Base-by-base conservation (phyloP, 2,329 filamentous ascomycete species). In the Alternaria consortialis region DNA sequence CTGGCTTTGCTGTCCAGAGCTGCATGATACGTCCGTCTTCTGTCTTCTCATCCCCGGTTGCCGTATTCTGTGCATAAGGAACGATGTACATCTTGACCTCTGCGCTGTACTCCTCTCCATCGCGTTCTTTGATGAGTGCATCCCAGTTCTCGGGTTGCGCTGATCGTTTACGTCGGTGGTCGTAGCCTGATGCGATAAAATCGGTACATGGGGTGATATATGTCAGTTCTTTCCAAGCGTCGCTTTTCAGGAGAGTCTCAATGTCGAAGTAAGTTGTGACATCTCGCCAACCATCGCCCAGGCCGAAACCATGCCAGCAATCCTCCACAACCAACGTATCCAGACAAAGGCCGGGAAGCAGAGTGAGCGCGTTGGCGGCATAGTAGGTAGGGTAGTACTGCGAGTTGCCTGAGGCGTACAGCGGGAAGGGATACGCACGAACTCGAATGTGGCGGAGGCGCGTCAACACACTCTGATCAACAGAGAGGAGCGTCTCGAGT, bases 221-320 rank as follows among this genome's bases (percentile, higher is more conserved):
- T 0, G 69, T 63, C 12, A 78, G 65, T 25, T 73, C 71, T 54
- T 67, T 75, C 76, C 76, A 79, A 1, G 67, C 75, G 36, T 76
- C 68, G 60, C 75, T 69, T 7, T 72, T 70, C 37, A 78, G 48
- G 4, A 79, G 59, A 4, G 60, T 58, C 56, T 77, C 75, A 29
- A 77, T 72, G 36, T 78, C 75, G 46, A 74, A 70, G 36, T 78
- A 78, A 4, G 75, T 78, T 2, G 71, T 75, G 7, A 75, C 66
- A 56, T 77, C 74, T 53, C 74, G 71, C 73, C 73, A 78, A 17
- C 71, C 70, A 46, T 76, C 74, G 17, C 71, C 69, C 44, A 75
- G 56, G 5, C 74, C 75, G 44, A 73, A 72, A n/a, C 73, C 75
- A 56, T 79, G 76, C 66, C 74, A 78, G 39, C 70, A 71, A 46